Percentiles rank a stretch among this genome's conserved stretches.
Evolutionary conservation across 116 monocot species (phyloP).

Genomic region (Dioscorea cayenensis): DNA sequence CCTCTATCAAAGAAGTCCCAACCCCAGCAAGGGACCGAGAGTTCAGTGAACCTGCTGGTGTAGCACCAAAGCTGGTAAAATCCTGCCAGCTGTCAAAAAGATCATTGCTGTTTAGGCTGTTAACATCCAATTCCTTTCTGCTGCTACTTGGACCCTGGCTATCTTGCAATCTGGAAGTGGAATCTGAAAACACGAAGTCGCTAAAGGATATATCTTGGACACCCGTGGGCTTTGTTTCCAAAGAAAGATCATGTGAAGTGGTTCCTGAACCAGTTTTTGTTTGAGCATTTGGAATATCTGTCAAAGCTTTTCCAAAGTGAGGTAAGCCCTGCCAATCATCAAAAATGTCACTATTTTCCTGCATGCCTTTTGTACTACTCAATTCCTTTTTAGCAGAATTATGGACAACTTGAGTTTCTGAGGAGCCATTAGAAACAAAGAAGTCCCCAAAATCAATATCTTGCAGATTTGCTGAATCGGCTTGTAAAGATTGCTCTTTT

Average conservation of each 20-base stretch:
- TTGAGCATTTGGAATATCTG: neutral
- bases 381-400: neutral
- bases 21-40: neutral
- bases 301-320: neutral
- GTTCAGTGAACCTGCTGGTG: neutral
- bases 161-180: neutral
- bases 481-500: constrained; percentile 13
- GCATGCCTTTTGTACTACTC: neutral
- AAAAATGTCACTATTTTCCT: neutral
- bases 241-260: neutral
- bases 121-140: neutral
- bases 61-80: neutral
- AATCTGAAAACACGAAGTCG: neutral
- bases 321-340: neutral
- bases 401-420: neutral
- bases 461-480: constrained; percentile 13
- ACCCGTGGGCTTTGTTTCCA: neutral
- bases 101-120: neutral
- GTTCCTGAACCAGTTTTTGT: neutral
- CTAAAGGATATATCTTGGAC: neutral
- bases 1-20: neutral
- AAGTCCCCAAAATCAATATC: constrained; percentile 44
- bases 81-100: neutral
- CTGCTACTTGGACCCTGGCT: neutral
- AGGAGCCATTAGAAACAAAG: constrained; percentile 15